These are phyloP conservation scores for Rhodotorula sp. DNA, from an alignment of 1,284 basidiomycete genomes.

Conservation along the genomic window DNA sequence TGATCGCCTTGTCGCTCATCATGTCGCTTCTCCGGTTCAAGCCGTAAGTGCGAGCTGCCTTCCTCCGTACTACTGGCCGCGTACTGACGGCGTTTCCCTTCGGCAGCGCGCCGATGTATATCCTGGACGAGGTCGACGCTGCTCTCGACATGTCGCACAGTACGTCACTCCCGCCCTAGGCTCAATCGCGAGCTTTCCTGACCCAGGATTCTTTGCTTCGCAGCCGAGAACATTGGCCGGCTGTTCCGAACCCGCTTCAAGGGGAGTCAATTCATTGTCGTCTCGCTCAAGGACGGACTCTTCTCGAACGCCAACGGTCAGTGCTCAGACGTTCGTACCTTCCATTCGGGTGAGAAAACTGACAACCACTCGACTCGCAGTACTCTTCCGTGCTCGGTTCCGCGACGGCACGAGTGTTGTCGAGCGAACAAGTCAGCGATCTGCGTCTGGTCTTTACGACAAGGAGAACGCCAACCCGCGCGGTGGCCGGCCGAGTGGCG, in stretches of 20 bases:
- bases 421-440: constrained; percentile 44
- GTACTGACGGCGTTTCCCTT: neutral
- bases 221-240: constrained; percentile 80
- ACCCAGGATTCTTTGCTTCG: neutral
- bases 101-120: constrained; percentile 86
- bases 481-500: neutral
- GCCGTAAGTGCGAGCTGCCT: constrained; percentile 13
- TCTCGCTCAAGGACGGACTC: constrained; percentile 92
- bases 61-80: constrained; percentile 52
- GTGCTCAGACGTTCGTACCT: neutral
- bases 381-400: constrained; percentile 76
- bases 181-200: neutral
- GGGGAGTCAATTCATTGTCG: constrained; percentile 96
- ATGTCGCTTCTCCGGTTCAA: constrained; percentile 99
- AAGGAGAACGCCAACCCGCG: constrained; percentile 32
- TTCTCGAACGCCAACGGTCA: constrained; percentile 91
- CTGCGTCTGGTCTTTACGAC: constrained; percentile 35
- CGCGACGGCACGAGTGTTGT: constrained; percentile 49
- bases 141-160: constrained; percentile 95
- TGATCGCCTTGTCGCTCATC: constrained; percentile 94
- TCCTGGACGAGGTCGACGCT: constrained; percentile 90
- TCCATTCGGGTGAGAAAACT: too few species aligned
- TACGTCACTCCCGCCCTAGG: constrained; percentile 43
- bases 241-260: constrained; percentile 96
- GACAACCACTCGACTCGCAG: neutral